Evolutionary conservation across 257 asterid species (phyloP).

Genomic region (Echites panduratus): DNA sequence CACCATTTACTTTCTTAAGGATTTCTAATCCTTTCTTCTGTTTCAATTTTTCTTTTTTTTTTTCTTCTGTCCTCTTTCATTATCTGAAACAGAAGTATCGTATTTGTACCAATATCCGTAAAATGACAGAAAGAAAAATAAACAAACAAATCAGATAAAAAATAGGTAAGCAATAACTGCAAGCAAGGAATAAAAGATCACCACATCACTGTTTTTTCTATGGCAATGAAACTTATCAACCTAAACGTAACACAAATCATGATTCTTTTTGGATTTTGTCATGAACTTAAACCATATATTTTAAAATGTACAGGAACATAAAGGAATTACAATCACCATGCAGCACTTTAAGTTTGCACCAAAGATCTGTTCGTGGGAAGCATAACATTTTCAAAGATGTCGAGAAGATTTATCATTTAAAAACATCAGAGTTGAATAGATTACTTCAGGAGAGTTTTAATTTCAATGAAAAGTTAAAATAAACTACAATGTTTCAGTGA

Average conservation of each 20-base stretch:
- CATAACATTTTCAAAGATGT: background rate
- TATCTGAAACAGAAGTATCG: background rate
- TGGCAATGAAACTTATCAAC: background rate
- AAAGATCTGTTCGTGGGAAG: background rate
- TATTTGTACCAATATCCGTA: background rate
- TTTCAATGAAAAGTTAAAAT: background rate
- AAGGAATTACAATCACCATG: background rate
- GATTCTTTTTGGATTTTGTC: background rate
- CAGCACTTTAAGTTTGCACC: background rate
- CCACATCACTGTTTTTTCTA: background rate
- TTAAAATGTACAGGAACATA: background rate
- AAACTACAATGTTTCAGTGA: background rate
- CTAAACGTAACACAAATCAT: background rate
- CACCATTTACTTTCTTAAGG: background rate
- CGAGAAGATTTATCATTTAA: background rate
- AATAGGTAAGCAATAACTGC: background rate
- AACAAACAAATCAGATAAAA: background rate
- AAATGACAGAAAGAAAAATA: background rate
- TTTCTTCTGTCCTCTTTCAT: background rate
- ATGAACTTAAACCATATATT: background rate
- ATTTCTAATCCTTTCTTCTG: background rate
- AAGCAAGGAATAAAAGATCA: background rate
- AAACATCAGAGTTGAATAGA: background rate
- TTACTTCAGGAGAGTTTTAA: background rate
- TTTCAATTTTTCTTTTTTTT: background rate